These are phyloP conservation scores for Paracoccidioides brasiliensis DNA, from an alignment of 2,329 filamentous ascomycete species.

Conservation along the genomic window DNA sequence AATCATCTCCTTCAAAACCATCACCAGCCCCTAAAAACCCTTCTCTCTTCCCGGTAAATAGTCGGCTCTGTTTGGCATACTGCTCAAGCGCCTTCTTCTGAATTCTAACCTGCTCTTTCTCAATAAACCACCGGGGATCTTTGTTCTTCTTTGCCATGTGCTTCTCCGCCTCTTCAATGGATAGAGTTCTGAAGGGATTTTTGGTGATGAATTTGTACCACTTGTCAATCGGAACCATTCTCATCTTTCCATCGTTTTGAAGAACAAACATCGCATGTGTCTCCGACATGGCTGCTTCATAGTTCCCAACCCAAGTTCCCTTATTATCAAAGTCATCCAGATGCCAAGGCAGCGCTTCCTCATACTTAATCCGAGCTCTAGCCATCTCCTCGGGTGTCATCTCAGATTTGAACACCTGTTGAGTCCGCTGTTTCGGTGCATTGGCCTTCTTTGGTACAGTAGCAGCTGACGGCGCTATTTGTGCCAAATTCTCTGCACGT, in stretches of 20 bases:
- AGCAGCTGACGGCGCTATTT: slow-evolving; percentile 74
- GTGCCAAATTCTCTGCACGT: slow-evolving; percentile 73
- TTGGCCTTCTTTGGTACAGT: slow-evolving; percentile 55
- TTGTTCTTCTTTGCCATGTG: slow-evolving; percentile 67
- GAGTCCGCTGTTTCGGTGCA: slow-evolving; percentile 61
- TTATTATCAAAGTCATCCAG: slow-evolving; percentile 93
- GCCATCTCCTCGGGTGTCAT: slow-evolving; percentile 60
- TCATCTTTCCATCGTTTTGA: slow-evolving; percentile 56
- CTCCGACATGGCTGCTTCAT: slow-evolving; percentile 78
- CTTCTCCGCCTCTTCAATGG: slow-evolving; percentile 73
- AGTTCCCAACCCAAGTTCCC: slow-evolving; percentile 84
- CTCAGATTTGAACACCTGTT: slow-evolving; percentile 74
- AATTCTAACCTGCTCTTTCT: slow-evolving; percentile 39
- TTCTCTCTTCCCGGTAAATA: slow-evolving; percentile 34
- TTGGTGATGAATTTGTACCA: slow-evolving; percentile 59
- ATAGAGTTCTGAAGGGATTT: slow-evolving; percentile 57
- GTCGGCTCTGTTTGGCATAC: slow-evolving; percentile 35
- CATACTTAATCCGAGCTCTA: slow-evolving; percentile 56
- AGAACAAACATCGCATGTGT: slow-evolving; percentile 65
- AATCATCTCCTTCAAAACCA: slow-evolving; percentile 48
- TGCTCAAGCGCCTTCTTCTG: slow-evolving; percentile 48
- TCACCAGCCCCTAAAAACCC: slow-evolving; percentile 33
- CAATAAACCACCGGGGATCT: slow-evolving; percentile 68
- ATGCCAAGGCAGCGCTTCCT: slow-evolving; percentile 93
- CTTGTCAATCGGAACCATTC: slow-evolving; percentile 85